Percentiles rank a stretch among this genome's conserved stretches.
Conservation (phyloP, 2,329 filamentous ascomycete species). For the Apiospora aurea region DNA sequence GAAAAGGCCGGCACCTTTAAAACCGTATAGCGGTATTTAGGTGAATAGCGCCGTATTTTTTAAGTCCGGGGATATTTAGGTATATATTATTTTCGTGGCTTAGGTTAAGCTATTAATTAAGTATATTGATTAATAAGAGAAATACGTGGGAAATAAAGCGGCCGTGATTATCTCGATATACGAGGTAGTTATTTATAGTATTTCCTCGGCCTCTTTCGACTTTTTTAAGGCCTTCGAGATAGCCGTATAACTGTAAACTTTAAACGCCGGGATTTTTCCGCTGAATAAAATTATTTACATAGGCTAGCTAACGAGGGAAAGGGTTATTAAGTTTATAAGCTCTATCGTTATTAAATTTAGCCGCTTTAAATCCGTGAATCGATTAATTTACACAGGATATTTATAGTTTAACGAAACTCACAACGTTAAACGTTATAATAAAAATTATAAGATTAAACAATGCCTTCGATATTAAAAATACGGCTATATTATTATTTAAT, state of each 20-base stretch:
- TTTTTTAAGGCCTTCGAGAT: not conserved
- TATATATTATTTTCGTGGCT: not conserved
- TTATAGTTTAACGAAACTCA: not conserved
- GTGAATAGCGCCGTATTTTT: not conserved
- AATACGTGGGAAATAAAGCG: no score
- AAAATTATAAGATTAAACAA: not conserved
- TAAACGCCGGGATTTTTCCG: not conserved
- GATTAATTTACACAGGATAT: not conserved
- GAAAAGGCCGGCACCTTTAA: not conserved
- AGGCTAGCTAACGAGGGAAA: not conserved
- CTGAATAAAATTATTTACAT: not conserved
- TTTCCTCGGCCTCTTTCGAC: not conserved
- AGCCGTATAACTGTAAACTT: not conserved
- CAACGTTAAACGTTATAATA: not conserved
- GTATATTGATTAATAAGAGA: not conserved
- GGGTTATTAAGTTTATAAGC: not conserved
- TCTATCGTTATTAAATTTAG: not conserved
- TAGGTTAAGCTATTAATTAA: not conserved
- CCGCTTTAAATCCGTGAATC: not conserved
- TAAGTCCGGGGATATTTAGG: not conserved
- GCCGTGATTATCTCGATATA: no score
- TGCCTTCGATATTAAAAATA: slow-evolving; percentile 5
- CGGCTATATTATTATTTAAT: no score
- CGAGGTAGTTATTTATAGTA: no score
- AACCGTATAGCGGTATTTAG: not conserved